Conservation (phyloP, 495 filamentous ascomycete species). For the Hypoxylon lienhwacheense region DNA sequence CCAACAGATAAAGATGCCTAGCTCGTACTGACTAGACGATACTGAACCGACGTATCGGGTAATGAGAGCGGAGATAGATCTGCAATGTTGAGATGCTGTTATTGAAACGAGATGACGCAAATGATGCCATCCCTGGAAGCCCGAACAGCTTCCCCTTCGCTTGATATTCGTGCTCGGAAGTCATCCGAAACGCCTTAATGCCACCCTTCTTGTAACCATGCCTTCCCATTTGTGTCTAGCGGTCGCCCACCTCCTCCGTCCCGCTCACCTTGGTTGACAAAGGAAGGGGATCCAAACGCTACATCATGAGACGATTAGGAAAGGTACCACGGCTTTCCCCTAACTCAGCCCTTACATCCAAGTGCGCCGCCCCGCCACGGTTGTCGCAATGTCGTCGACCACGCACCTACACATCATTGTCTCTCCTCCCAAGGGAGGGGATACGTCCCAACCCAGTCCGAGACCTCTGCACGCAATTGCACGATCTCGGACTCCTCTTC, state of each 20-base stretch:
- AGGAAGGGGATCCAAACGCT: conserved; percentile 8
- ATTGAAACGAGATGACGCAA: conserved; percentile 33
- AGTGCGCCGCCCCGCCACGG: background rate
- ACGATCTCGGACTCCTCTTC: conserved; percentile 84
- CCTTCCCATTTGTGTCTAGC: conserved; percentile 10
- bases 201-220: conserved; percentile 20
- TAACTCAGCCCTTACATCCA: background rate
- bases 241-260: conserved; percentile 8
- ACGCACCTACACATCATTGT: conserved; percentile 27
- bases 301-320: background rate
- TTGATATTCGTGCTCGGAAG: conserved; percentile 22
- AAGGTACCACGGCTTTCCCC: conserved; percentile 6
- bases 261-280: conserved; percentile 4
- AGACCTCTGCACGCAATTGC: conserved; percentile 82
- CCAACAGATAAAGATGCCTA: background rate
- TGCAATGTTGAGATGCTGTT: conserved; percentile 30
- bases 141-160: conserved; percentile 1
- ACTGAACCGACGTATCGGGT: background rate
- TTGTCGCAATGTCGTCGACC: conserved; percentile 7
- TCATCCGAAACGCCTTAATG: conserved; percentile 28
- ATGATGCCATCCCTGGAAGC: conserved; percentile 31
- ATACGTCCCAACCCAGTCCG: conserved; percentile 95
- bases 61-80: conserved; percentile 15
- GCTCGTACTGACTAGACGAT: conserved; percentile 12
- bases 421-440: conserved; percentile 75